Evolutionary conservation across 306 rosid species (phyloP).

Genomic region (Citrullus amarus): DNA sequence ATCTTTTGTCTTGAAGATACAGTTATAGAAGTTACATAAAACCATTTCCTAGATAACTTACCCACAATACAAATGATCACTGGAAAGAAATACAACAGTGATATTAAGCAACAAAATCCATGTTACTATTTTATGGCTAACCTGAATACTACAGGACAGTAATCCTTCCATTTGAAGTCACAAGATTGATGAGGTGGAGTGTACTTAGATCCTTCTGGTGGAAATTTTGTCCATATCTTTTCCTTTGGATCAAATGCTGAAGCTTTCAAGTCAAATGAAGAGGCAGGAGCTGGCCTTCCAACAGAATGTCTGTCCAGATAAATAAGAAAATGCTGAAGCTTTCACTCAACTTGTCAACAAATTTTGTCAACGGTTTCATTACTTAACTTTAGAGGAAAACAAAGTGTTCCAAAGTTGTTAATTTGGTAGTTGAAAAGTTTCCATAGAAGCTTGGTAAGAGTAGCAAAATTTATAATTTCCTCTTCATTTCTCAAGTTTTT

Average conservation of each 20-base stretch:
- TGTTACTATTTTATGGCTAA: conserved; percentile 9
- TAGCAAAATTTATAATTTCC: not conserved
- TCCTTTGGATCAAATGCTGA: conserved; percentile 93
- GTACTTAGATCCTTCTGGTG: conserved; percentile 89
- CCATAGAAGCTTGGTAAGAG: not conserved
- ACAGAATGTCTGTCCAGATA: conserved; percentile 83
- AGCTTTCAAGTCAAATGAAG: conserved; percentile 72
- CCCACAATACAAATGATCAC: not conserved
- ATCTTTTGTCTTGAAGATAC: not conserved
- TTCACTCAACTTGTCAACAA: not conserved
- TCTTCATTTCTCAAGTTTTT: not conserved
- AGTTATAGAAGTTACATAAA: not conserved
- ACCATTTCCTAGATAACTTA: not conserved
- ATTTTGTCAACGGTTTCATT: not conserved
- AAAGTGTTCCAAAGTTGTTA: not conserved
- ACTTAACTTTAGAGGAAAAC: not conserved
- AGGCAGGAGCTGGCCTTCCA: conserved; percentile 90
- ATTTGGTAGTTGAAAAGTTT: not conserved
- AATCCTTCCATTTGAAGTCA: conserved; percentile 94
- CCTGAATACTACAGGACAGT: conserved; percentile 94
- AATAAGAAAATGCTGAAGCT: conserved; percentile 15
- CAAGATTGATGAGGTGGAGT: conserved; percentile 88
- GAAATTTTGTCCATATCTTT: conserved; percentile 90
- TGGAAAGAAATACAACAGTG: not conserved
- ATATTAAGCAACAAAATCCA: not conserved